Base-by-base conservation (phyloP, 2,329 filamentous ascomycete genomes). In the Lasiodiplodia gonubiensis region DNA sequence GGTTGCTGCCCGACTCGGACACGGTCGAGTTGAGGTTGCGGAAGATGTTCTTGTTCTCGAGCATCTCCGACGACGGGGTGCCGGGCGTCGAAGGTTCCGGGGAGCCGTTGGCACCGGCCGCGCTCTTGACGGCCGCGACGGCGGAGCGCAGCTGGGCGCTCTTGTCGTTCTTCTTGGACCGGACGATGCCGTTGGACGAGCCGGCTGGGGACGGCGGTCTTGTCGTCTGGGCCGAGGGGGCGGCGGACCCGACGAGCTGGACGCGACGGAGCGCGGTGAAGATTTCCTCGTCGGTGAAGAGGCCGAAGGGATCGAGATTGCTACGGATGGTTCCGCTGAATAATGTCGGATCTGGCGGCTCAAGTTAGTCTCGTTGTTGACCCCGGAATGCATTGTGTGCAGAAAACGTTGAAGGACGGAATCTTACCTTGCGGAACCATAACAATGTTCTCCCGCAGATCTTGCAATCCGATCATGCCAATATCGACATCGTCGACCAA, bases 31-130 rank as follows among this genome's bases (percentile, higher is more conserved):
- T 88, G 39, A 99, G 88, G 75, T 97, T 94, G 53, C 91, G 85
- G 86, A 99, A 98, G 68, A 97, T 84, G 78, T 98, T 99, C 81
- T 96, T 97, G 85, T 99, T 99, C 66, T 92, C 90, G 10, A 86
- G 73, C 52, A 74, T 72, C 64, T 76, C 77, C 69, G 10, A 78
- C 70, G 53, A 79, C 68, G 7, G 77, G 75, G 60, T 79, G 74
- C 11, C 73, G 74, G 65, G 77, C 10, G 76, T 78, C 4, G 77
- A 75, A 12, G 72, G 72, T 0, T 71, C 72, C 57, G 73, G 73
- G 2, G 18, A 3, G 68, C 73, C 76, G 35, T 70, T 75, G 18
- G 35, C 30, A 1, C 30, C 30, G 8, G 30, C 30, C 8, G 30
- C 49, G 16, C 53, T 64, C 48, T 64, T 64, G 27, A 74, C 68